These are phyloP conservation scores for Zygotorulaspora chibaensis DNA, from an alignment of 805 yeast species.

Conservation along the genomic window DNA sequence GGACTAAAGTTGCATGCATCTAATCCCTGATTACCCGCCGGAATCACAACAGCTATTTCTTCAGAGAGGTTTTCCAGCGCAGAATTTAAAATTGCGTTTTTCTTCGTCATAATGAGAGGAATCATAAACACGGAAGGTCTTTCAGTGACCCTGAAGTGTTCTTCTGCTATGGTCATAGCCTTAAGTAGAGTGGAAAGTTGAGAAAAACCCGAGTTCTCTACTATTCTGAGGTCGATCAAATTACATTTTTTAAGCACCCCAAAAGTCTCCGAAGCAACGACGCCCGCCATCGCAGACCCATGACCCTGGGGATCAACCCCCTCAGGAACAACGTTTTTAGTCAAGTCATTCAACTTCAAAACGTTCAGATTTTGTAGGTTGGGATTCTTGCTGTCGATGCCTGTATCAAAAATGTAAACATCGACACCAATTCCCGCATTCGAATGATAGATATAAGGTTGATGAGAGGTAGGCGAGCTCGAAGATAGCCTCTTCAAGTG, in stretches of 20 bases:
- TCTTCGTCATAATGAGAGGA: slow-evolving; percentile 35
- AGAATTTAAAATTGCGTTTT: slow-evolving; percentile 41
- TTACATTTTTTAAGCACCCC: slow-evolving; percentile 50
- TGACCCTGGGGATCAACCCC: slow-evolving; percentile 43
- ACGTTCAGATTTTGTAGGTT: slow-evolving; percentile 45
- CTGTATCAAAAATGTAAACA: slow-evolving; percentile 39
- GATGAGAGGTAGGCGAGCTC: slow-evolving; percentile 36
- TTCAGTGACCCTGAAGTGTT: slow-evolving; percentile 28
- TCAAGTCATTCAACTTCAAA: slow-evolving; percentile 42
- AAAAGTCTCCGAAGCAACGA: slow-evolving; percentile 46
- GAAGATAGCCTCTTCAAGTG: slow-evolving; percentile 37
- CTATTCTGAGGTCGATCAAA: slow-evolving; percentile 43
- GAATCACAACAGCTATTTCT: slow-evolving; percentile 44
- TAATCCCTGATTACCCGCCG: slow-evolving; percentile 47
- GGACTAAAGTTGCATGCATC: slow-evolving; percentile 47
- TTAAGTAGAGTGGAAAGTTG: slow-evolving; percentile 34
- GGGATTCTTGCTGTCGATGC: slow-evolving; percentile 35
- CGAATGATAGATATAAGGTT: slow-evolving; percentile 41
- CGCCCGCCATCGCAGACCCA: slow-evolving; percentile 56
- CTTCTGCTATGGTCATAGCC: slow-evolving; percentile 32
- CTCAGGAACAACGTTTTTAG: slow-evolving; percentile 31
- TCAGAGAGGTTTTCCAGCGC: slow-evolving; percentile 41
- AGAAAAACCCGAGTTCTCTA: slow-evolving; percentile 37
- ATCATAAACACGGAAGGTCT: slow-evolving; percentile 40
- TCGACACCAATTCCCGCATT: slow-evolving; percentile 41